These are phyloP conservation scores for Xerocomus minutiporus DNA, from an alignment of 1,284 basidiomycete genomes.

Conservation along the genomic window DNA sequence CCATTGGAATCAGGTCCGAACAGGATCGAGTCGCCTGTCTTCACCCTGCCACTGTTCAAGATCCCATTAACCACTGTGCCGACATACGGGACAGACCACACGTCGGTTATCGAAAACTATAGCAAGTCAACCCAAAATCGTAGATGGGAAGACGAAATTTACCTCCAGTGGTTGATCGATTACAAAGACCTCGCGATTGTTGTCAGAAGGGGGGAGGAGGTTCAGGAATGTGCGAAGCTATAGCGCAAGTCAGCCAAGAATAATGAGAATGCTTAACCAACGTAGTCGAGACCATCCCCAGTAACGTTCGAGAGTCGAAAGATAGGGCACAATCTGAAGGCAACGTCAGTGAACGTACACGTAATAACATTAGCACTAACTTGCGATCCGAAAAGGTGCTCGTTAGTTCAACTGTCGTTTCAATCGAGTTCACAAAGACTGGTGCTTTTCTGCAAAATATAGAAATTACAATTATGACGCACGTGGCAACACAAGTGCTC, in stretches of 20 bases:
- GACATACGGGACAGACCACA: constrained; percentile 90
- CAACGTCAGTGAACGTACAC: constrained; percentile 10
- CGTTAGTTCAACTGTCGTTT: constrained; percentile 75
- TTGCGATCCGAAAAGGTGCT: constrained; percentile 49
- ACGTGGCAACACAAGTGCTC: constrained; percentile 19
- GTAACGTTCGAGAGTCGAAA: constrained; percentile 96
- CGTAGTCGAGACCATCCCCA: constrained; percentile 82
- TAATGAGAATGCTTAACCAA: constrained; percentile 31
- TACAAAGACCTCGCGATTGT: constrained; percentile 74
- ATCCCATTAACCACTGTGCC: constrained; percentile 96
- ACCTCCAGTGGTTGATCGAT: constrained; percentile 88
- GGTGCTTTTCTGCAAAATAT: constrained; percentile 56
- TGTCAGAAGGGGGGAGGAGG: constrained; percentile 79
- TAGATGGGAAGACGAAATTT: constrained; percentile 6
- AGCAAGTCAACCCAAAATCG: constrained; percentile 8
- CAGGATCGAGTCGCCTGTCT: constrained; percentile 78
- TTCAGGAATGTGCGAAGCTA: constrained; percentile 84
- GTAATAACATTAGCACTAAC: constrained; percentile 13
- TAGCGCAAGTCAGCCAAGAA: constrained; percentile 9
- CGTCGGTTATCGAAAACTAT: constrained; percentile 78
- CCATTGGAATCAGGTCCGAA: constrained; percentile 94
- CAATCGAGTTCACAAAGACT: constrained; percentile 70
- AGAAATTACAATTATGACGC: background rate
- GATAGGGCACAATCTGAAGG: constrained; percentile 77
- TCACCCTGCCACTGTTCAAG: constrained; percentile 71